Evolutionary conservation across 2,329 filamentous ascomycete species (phyloP), one percentile per base, ranked within the genome.

Genomic region (Curvularia hawaiiensis): DNA sequence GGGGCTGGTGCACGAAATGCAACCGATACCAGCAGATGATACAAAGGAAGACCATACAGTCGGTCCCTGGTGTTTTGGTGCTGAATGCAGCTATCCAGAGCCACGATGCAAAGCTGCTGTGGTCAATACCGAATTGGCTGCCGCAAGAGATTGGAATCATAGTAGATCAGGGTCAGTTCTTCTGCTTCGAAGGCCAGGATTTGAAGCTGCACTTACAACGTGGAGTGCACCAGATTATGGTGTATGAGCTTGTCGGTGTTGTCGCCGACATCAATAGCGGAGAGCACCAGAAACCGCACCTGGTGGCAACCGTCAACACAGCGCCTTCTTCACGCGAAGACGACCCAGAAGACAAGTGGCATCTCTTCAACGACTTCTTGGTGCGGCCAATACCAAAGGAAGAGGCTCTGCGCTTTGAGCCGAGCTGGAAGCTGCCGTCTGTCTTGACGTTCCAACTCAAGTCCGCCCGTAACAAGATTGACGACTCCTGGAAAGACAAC

Each of bases 321-420:
- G 85, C 85, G 12, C 87, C 91, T 50, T 86, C 90, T 0, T 85
- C 87, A 53, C 80, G 83, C 0, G 81, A 84, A 41, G 74, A 84
- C 0, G 83, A 86, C 1, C 80, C 79, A 3, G 83, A 87, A 62
- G 89, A 86, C 68, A 88, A 89, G 66, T 99, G 96, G 96, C 92
- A 98, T 77, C 79, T 99, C 1, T 97, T 99, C 80, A 99, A 99
- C 67, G 95, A 99, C 77, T 99, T 99, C 70, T 79, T 97, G 35
- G 96, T 99, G 22, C 87, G 90, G 12, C 88, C 89, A 10, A 86
- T 97, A 16, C 86, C 88, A 31, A 84, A 86, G 28, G 88, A 92
- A 60, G 94, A 99, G 73, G 96, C 94, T 0, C 81, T 98, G 18
- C 88, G 89, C 24, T 99, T 98, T 76, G 93, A 94, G 60, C 87